Evolutionary conservation across 495 filamentous ascomycete genomes (phyloP), one percentile per base, ranked within the genome.

Genomic region (Neurospora sublineolata): DNA sequence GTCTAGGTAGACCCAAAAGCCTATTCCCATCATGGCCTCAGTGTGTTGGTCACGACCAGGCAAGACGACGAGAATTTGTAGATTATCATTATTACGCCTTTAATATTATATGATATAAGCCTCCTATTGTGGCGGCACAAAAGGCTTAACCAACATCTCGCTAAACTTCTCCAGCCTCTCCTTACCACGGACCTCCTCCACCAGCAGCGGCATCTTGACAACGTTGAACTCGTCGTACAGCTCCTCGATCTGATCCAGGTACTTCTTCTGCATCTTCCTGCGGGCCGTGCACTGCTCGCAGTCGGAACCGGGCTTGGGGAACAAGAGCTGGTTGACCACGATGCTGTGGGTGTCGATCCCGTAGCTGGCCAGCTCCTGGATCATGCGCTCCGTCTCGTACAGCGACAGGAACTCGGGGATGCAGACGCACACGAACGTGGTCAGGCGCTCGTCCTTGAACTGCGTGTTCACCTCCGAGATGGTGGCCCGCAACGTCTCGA

Each of bases 361-460:
- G 83, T 97, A 99, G 79, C 86, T 91, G 67, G 93, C 89, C 75
- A 99, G 86, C 84, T 99, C 95, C 83, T 99, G 95, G 77, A 99
- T 97, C 95, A 99, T 97, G 74, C 95, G 92, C 83, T 99, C 95
- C 69, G 95, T 99, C 86, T 99, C 95, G 83, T 98, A 99, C 52
- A 99, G 87, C 60, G 90, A 94, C 78, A 99, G 80, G 84, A 99
- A 99, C 82, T 99, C 95, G 40, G 95, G 92, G 78, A 99, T 99
- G 82, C 94, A 97, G 69, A 99, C 96, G 80, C 96, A 98, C 36
- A 99, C 93, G 75, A 99, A 99, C 7, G 95, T 99, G 44, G 96
- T 98, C 78, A 98, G 88, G 72, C 94, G 92, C 73, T 94, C 86
- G 76, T 99, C 91, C 85, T 98, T 97, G 87, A 99, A 99, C 80